A percentile compares a stretch with the other conserved stretches of the same genome.
These are phyloP conservation scores for Cantharellus anzutake DNA, from an alignment of 768 basidiomycete species.

Conservation along the genomic window DNA sequence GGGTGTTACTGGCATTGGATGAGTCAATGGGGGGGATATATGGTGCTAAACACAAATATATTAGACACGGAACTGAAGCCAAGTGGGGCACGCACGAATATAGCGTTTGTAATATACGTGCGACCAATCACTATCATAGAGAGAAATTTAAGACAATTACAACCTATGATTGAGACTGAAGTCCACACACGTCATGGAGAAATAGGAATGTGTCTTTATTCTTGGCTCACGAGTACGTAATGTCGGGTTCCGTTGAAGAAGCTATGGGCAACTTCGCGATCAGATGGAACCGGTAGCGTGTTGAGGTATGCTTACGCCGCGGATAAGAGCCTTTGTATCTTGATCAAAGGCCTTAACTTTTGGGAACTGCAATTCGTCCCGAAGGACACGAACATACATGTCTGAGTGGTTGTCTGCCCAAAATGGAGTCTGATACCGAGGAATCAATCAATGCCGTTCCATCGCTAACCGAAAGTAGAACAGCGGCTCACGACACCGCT, in stretches of 20 bases:
- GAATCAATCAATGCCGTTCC: neutral
- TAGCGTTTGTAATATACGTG: constrained; percentile 90
- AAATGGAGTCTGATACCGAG: constrained; percentile 51
- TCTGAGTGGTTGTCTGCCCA: constrained; percentile 86
- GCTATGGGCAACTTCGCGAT: constrained; percentile 22
- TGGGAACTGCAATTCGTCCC: constrained; percentile 78
- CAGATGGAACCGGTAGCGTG: neutral
- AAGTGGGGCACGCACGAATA: constrained; percentile 55
- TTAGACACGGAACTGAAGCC: constrained; percentile 4
- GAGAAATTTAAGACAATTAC: constrained; percentile 7
- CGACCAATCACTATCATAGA: constrained; percentile 57
- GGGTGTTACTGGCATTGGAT: constrained; percentile 83
- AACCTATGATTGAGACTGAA: constrained; percentile 1
- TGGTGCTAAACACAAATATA: constrained; percentile 36
- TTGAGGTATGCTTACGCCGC: constrained; percentile 44
- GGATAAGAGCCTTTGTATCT: constrained; percentile 86
- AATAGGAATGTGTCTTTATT: constrained; percentile 88
- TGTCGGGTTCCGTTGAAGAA: constrained; percentile 83
- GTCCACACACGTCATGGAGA: constrained; percentile 67
- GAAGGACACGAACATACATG: constrained; percentile 85
- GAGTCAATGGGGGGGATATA: constrained; percentile 88
- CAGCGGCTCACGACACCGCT: constrained; percentile 68
- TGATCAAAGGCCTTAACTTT: constrained; percentile 85
- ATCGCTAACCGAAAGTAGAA: constrained; percentile 8
- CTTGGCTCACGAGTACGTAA: constrained; percentile 83